Evolutionary conservation across 2,329 filamentous ascomycete genomes (phyloP), one percentile per base, ranked within the genome.

Genomic region (Paramyrothecium roridum): DNA sequence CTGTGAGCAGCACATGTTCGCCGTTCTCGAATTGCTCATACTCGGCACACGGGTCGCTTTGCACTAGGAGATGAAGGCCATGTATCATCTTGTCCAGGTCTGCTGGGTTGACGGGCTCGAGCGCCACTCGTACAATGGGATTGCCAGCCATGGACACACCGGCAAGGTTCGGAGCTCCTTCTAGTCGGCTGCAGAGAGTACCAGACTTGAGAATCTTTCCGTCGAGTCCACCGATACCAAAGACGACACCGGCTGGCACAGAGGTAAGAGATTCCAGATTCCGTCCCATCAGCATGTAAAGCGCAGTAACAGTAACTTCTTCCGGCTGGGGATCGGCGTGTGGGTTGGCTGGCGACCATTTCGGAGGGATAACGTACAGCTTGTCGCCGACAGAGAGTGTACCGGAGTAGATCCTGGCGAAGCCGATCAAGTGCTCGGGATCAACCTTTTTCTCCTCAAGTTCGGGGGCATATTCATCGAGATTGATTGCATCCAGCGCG

Each of bases 201-300:
- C 93, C 95, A 1, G 92, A 96, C 71, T 99, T 99, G 54, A 99
- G 80, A n/a, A 99, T 88, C 58, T 93, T 88, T 17, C 93, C 93
- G 66, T 95, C 93, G 1, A 99, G 83, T 2, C 95, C 95, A 33
- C 88, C 91, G 54, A 99, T 95, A 22, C 95, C 95, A 67, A 99
- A 98, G 4, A 99, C 89, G 8, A 96, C 93, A 47, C 95, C 95
- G 1, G 95, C 93, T 7, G 93, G 93, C 0, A 98, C 93, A 0
- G 88, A 89, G 17, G 85, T 82, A 0, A 99, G 82, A 1, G 88
- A 82, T 67, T 98, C 93, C 4, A 99, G 78, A 56, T 89, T 89
- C 56, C 93, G 84, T 30, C 95, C 95, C 95, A 99, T 99, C 53
- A 99, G 85, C 69, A 99, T 87, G 72, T 99, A 99, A 2, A 99